Base-by-base conservation (phyloP, 148 eudicot genomes). In the Rhododendron williamsianum region DNA sequence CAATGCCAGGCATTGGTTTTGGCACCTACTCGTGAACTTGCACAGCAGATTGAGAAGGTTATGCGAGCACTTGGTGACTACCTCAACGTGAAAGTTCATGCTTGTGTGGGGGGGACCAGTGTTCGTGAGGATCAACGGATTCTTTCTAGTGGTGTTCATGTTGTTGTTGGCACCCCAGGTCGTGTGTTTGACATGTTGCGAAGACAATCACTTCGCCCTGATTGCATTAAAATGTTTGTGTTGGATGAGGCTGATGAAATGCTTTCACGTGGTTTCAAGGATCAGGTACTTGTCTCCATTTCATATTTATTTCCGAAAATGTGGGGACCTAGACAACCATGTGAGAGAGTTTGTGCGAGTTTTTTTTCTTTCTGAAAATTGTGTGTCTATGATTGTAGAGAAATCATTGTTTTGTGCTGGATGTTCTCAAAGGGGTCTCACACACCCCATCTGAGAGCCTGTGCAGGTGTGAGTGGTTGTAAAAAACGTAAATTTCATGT, bases 231-330 rank as follows among this genome's bases (percentile, higher is more conserved):
- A 83, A 93, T 94, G 93, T 94, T 94, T 88, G 98, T 94, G 30
- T 81, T 94, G 80, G 98, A 94, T 89, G 98, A 93, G 84, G 98
- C 98, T 43, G 98, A 94, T 93, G 95, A 94, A 86, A 93, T 94
- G 94, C 98, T 94, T 83, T 94, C 98, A 25, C 87, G 94, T 51
- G 98, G 95, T 84, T 94, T 94, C 82, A 94, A 94, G 89, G 96
- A 94, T 77, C 96, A 92, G 96, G 95, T 94, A n/a, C 72, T 65
- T 65, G 72, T 65, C 9, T 63, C 72, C 33, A n/a, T 65, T n/a
- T 19, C 65, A 58, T n/a, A 25, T 23, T n/a, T 65, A 65, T 65
- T 65, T n/a, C 33, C 13, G 12, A 65, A n/a, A 65, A 8, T 25
- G 30, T 63, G 69, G 69, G 69, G 69, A 63, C 30, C 9, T 63